Percentiles rank a stretch among this genome's conserved stretches.
Evolutionary conservation across 2,329 filamentous ascomycete species (phyloP).

Genomic region (Exophiala mesophila): DNA sequence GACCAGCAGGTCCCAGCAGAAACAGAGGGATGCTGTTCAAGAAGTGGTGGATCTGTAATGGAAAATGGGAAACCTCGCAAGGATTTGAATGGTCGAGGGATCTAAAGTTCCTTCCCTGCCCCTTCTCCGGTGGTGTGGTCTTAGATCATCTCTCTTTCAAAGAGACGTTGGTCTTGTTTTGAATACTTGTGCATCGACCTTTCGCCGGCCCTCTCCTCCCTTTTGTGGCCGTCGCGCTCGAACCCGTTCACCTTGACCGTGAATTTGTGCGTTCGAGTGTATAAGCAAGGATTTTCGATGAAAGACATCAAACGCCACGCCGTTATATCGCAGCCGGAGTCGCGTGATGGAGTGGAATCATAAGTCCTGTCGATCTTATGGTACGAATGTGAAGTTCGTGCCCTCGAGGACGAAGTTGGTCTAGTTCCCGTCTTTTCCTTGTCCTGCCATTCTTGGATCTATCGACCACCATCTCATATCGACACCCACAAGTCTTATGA

Average conservation of each 20-base stretch:
- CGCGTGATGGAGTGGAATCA: constrained; percentile 29
- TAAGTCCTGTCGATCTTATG: constrained; percentile 27
- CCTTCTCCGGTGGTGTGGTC: constrained; percentile 26
- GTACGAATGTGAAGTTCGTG: constrained; percentile 13
- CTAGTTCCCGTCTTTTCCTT: constrained; percentile 7
- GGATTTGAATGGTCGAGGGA: constrained; percentile 22
- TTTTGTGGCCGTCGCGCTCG: constrained; percentile 20
- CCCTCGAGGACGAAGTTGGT: constrained; percentile 28
- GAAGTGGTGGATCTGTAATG: no score
- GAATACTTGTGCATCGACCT: constrained; percentile 17
- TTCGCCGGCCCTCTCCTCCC: constrained; percentile 21
- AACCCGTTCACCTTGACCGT: constrained; percentile 1
- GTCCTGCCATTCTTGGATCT: no score
- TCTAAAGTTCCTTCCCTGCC: constrained; percentile 27
- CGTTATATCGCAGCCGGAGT: constrained; percentile 26
- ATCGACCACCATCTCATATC: no score
- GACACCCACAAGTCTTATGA: no score
- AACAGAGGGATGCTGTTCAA: constrained; percentile 3
- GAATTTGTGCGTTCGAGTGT: constrained; percentile 7
- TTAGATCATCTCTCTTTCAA: constrained; percentile 11
- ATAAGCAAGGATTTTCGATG: constrained; percentile 19
- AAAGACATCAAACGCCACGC: constrained; percentile 17
- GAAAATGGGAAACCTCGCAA: constrained; percentile 2
- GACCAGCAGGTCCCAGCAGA: background rate
- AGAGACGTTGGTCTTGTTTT: constrained; percentile 6